phyloP scores from a whole-genome alignment of 1,139 yeast species.

The Lizanozyma gosingica region DNA sequence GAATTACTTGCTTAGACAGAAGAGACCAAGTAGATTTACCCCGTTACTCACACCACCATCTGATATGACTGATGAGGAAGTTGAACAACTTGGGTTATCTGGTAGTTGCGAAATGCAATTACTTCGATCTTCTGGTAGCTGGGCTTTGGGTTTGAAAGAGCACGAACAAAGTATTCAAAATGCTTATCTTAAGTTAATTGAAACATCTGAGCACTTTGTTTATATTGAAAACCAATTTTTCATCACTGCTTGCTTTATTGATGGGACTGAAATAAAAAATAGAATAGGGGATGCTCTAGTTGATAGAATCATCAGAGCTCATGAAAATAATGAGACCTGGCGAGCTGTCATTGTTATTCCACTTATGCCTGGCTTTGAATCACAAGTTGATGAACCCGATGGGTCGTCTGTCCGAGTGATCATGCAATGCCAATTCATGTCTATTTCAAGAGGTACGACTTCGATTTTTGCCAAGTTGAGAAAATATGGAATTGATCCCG shows the following conservation, averaged over 20 bases:
- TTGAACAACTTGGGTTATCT: slow-evolving; percentile 49
- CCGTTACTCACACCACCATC: slow-evolving; percentile 92
- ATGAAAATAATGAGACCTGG: slow-evolving; percentile 72
- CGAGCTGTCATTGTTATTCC: slow-evolving; percentile 88
- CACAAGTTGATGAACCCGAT: slow-evolving; percentile 87
- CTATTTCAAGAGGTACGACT: slow-evolving; percentile 86
- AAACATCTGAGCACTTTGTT: slow-evolving; percentile 84
- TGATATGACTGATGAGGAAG: slow-evolving; percentile 68
- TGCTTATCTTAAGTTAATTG: slow-evolving; percentile 86
- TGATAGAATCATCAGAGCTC: slow-evolving; percentile 85
- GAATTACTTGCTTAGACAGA: slow-evolving; percentile 88
- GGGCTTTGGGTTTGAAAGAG: slow-evolving; percentile 86
- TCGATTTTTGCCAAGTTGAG: slow-evolving; percentile 80
- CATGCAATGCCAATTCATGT: slow-evolving; percentile 93
- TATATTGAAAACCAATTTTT: slow-evolving; percentile 95
- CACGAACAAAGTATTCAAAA: slow-evolving; percentile 87
- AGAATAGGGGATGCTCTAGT: slow-evolving; percentile 94
- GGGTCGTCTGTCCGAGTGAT: slow-evolving; percentile 92
- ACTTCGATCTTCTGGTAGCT: slow-evolving; percentile 77
- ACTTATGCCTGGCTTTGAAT: slow-evolving; percentile 94
- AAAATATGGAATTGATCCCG: slow-evolving; percentile 76
- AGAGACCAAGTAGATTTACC: slow-evolving; percentile 87
- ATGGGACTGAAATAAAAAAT: slow-evolving; percentile 79
- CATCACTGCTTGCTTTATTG: slow-evolving; percentile 78
- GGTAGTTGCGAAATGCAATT: slow-evolving; percentile 94